A percentile compares a stretch with the other conserved stretches of the same genome.
These are phyloP conservation scores for Ceratocystis lukuohia DNA, from an alignment of 2,329 filamentous ascomycete genomes.

Conservation along the genomic window DNA sequence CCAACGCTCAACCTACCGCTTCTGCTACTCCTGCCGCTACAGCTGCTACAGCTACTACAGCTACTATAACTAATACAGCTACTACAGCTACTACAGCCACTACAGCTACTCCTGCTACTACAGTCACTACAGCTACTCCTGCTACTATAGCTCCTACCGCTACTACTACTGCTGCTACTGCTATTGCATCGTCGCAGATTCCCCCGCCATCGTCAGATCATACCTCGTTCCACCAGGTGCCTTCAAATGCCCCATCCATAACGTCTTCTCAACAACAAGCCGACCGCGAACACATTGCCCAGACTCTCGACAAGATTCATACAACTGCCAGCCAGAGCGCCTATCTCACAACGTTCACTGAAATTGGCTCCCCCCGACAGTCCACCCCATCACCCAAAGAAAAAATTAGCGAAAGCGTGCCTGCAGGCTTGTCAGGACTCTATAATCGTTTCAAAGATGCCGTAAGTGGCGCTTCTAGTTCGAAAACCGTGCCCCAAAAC, in stretches of 20 bases:
- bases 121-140: too few species aligned
- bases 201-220: conserved; percentile 20
- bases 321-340: conserved; percentile 74
- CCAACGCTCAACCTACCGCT: background rate
- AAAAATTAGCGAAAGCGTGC: conserved; percentile 61
- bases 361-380: conserved; percentile 64
- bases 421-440: conserved; percentile 76
- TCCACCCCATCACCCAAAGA: conserved; percentile 47
- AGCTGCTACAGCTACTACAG: too few species aligned
- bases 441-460: conserved; percentile 76
- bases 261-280: conserved; percentile 27
- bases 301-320: conserved; percentile 77
- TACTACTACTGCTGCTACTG: background rate
- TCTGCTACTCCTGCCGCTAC: background rate
- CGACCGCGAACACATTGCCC: conserved; percentile 62
- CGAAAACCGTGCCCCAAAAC: conserved; percentile 12
- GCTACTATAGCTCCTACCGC: too few species aligned
- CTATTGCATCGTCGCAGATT: conserved; percentile 10
- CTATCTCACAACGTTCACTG: conserved; percentile 82
- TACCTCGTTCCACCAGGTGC: conserved; percentile 28
- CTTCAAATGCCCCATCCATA: conserved; percentile 33
- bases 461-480: conserved; percentile 44
- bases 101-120: too few species aligned
- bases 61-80: too few species aligned
- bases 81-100: too few species aligned